Evolutionary conservation across 345 rosid species (phyloP), one percentile per base, ranked within the genome.

Genomic region (Salix caprea): DNA sequence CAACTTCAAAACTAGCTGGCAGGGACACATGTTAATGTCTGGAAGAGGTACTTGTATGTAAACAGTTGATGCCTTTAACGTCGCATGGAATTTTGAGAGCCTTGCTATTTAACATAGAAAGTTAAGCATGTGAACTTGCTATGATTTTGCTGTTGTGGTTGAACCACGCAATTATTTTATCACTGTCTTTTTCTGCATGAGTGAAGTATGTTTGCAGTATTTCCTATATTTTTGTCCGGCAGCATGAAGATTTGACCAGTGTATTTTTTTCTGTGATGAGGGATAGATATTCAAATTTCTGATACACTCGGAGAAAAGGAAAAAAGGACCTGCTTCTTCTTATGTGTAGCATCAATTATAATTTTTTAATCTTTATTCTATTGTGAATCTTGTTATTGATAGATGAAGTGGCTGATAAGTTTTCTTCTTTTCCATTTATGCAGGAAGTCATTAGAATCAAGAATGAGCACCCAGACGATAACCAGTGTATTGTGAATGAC

Each of bases 391-490:
- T 23, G 30, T 32, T 44, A 61, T 6, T 65, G 39, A 52, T 69
- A 62, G 30, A 66, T 66, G 65, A 52, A 44, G n/a, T 46, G 24
- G 46, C 70, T n/a, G 8, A 70, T 23, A 15, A 32, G 44, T 46
- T 60, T 24, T 58, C 24, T 24, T 40, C n/a, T 77, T 75, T 50
- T 16, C 78, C 70, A 80, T 70, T 77, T 80, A 40, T 81, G 81
- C 96, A 95, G 98, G 99, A 95, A 91, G 74, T 95, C 70, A 80
- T 83, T 76, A 91, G 99, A 87, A 95, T 95, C 78, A 93, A 87
- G 86, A 93, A 84, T 80, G 99, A 95, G 75, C 99, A 95, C 81
- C 98, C 97, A 8, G 98, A 95, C 82, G 99, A 95, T 81, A 89
- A 39, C 74, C 90, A 91, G 21, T 93, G 98, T 81, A 93, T 95